phyloP scores from a whole-genome alignment of 2,329 filamentous ascomycete genomes.

The Aureobasidium melanogenum region DNA sequence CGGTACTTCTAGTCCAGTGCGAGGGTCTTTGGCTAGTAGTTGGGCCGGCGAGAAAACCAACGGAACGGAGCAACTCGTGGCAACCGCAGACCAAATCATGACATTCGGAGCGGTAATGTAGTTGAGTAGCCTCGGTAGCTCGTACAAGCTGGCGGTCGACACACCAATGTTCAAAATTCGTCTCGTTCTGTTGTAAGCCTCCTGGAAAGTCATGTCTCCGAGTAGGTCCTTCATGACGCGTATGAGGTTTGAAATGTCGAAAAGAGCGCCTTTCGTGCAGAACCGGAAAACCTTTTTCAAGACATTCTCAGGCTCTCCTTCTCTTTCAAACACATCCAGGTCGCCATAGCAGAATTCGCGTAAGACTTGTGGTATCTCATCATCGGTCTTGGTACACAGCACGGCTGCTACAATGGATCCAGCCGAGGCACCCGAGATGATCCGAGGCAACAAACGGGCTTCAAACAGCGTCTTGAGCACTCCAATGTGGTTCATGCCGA shows the following conservation, averaged over 20 bases:
- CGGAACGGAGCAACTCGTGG: constrained; percentile 90
- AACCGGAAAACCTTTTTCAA: constrained; percentile 61
- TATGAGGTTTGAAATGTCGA: constrained; percentile 73
- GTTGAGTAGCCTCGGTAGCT: constrained; percentile 78
- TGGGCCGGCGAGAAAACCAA: constrained; percentile 73
- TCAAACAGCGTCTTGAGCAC: constrained; percentile 76
- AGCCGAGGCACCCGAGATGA: constrained; percentile 80
- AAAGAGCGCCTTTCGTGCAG: constrained; percentile 73
- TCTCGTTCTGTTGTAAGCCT: constrained; percentile 89
- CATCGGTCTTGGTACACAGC: constrained; percentile 67
- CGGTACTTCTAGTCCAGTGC: constrained; percentile 64
- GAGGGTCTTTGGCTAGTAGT: constrained; percentile 74
- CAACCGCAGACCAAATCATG: constrained; percentile 91
- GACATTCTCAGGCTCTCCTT: constrained; percentile 51
- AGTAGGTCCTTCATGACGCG: constrained; percentile 73
- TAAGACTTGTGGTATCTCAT: constrained; percentile 64
- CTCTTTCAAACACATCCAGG: constrained; percentile 67
- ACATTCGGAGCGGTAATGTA: constrained; percentile 92
- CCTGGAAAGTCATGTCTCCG: constrained; percentile 87
- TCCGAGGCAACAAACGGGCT: constrained; percentile 65
- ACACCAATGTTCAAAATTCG: constrained; percentile 91
- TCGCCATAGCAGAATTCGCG: constrained; percentile 69
- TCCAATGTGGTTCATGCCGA: constrained; percentile 87
- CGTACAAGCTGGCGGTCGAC: constrained; percentile 77
- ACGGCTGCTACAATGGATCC: constrained; percentile 80